Evolutionary conservation across 208 protist species (phyloP), one percentile per base, ranked within the genome.

Genomic region (Herpetomonas tarakana): DNA sequence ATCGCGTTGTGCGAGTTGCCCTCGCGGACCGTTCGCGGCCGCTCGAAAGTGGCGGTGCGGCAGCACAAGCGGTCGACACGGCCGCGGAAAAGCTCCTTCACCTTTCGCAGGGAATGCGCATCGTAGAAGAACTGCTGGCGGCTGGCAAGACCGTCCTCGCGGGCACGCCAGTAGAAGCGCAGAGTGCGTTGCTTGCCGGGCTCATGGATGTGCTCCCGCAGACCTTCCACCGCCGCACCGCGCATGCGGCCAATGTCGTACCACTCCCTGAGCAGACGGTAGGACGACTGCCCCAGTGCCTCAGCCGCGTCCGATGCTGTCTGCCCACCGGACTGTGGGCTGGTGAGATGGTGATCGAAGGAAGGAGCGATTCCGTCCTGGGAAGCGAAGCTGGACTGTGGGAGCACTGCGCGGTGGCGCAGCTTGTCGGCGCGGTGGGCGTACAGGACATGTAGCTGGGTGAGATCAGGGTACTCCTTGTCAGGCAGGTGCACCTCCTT

Each of bases 61-160:
- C 94, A 94, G 66, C 63, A 79, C 53, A 96, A 52, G 26, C 67
- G 71, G 57, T 96, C 91, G 14, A 75, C 58, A 25, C 88, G 84
- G 4, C 75, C 78, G 29, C 79, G 79, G 81, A 93, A 96, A 52
- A 82, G 82, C 69, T 96, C 85, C 65, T 88, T 90, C 24, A 93
- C 74, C 74, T 94, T 93, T 29, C 81, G 75, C 51, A 93, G 31
- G 0, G 68, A 68, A 21, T 41, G 56, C 14, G 44, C 59, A 45
- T 93, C 81, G 65, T 83, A 87, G 28, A 96, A 89, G 26, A 91
- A 49, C 64, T 96, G 85, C 14, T 76, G 71, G 24, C 91, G 74
- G n/a, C 65, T 70, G 74, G 66, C 83, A 16, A 96, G 65, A 4
- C 91, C 91, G 67, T 96, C 91, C 52, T 86, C 76, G 56, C 91